Conservation (phyloP, 148 eudicot genomes). For the Amaranthus palmeri region DNA sequence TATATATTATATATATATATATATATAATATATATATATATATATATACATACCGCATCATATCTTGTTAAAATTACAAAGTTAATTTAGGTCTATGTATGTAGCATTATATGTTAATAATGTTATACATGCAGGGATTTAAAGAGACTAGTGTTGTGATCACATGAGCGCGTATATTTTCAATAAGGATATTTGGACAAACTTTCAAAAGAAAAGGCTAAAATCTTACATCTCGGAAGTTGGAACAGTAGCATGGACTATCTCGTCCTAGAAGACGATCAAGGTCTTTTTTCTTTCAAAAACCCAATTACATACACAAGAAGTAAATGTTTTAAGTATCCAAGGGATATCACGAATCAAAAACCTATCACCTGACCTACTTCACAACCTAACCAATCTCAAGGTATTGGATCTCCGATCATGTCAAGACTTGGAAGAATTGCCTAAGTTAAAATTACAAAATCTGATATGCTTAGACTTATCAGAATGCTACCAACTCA, state of each 20-base stretch:
- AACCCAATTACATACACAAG: no score
- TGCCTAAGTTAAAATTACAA: background rate
- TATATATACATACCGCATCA: no score
- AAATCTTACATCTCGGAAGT: constrained; percentile 14
- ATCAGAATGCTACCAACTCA: constrained; percentile 16
- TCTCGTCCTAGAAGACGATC: background rate
- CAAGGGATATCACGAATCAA: constrained; percentile 11
- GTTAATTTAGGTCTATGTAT: no score
- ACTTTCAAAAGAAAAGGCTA: background rate
- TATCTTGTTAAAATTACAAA: no score
- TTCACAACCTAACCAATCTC: constrained; percentile 1
- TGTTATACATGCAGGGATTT: background rate
- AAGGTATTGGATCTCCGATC: constrained; percentile 12
- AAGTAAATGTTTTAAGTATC: background rate
- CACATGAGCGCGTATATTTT: background rate
- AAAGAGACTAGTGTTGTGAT: background rate
- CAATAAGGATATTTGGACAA: background rate
- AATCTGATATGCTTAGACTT: constrained; percentile 8
- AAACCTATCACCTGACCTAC: background rate
- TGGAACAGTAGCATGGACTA: background rate
- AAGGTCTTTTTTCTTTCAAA: no score
- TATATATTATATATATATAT: no score
- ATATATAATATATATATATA: no score
- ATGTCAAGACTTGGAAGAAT: constrained; percentile 3
- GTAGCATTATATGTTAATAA: no score